These are phyloP conservation scores for Akanthomyces dipterigenus DNA, from an alignment of 2,329 filamentous ascomycete genomes.

Conservation along the genomic window DNA sequence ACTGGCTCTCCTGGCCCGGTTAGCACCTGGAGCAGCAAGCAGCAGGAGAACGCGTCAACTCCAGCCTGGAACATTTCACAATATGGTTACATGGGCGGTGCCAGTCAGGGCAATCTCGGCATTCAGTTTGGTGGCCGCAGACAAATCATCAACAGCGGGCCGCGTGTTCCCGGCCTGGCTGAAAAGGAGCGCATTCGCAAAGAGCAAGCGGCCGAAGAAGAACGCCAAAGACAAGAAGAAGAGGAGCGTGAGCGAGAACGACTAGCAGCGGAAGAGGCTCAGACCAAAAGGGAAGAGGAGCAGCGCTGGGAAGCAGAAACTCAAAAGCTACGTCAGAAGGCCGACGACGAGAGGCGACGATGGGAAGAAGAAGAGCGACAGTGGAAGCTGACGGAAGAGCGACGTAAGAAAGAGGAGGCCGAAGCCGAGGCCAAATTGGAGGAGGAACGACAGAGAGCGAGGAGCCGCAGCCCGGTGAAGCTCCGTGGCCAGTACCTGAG, in stretches of 20 bases:
- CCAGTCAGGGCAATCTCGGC: slow-evolving; percentile 90
- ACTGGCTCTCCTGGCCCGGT: slow-evolving; percentile 49
- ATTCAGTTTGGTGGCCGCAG: slow-evolving; percentile 86
- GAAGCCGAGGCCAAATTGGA: slow-evolving; percentile 62
- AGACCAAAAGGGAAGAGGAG: slow-evolving; percentile 56
- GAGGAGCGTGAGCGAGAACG: slow-evolving; percentile 46
- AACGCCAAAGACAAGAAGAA: slow-evolving; percentile 48
- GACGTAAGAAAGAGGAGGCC: slow-evolving; percentile 62
- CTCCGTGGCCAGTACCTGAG: slow-evolving; percentile 79
- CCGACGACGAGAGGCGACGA: slow-evolving; percentile 61
- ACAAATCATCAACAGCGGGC: slow-evolving; percentile 82
- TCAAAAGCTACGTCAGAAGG: slow-evolving; percentile 46
- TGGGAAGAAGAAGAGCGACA: slow-evolving; percentile 72
- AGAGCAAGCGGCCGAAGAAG: slow-evolving; percentile 51
- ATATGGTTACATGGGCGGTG: slow-evolving; percentile 97
- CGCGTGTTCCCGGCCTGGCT: slow-evolving; percentile 69
- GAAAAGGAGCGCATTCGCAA: slow-evolving; percentile 71
- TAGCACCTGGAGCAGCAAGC: slow-evolving; percentile 85
- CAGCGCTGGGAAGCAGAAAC: slow-evolving; percentile 61
- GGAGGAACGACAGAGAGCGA: slow-evolving; percentile 57
- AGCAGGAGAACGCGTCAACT: slow-evolving; percentile 70
- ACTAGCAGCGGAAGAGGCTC: slow-evolving; percentile 54
- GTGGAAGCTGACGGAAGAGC: slow-evolving; percentile 73
- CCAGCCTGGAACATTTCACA: slow-evolving; percentile 98
- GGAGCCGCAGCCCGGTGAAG: slow-evolving; percentile 57